Conservation (phyloP, 148 eudicot species). For the Arctostaphylos glauca region DNA sequence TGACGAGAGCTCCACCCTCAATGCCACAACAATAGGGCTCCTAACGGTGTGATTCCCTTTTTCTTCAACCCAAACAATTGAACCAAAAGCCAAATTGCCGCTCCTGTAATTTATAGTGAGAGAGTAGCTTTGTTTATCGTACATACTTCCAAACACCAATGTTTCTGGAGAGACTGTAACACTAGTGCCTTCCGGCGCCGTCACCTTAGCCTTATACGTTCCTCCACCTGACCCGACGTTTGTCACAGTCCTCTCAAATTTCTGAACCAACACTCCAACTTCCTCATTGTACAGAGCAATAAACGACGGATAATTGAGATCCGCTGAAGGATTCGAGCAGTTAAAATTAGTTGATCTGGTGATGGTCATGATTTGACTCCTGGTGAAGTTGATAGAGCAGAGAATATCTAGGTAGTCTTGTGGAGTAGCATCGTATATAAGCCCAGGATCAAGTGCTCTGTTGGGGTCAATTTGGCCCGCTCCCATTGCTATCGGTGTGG, state of each 20-base stretch:
- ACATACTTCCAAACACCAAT: slow-evolving; percentile 17
- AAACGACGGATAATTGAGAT: slow-evolving; percentile 10
- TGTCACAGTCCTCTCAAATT: slow-evolving; percentile 30
- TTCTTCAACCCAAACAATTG: slow-evolving; percentile 28
- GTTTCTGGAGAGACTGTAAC: slow-evolving; percentile 18
- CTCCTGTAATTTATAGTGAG: slow-evolving; percentile 13
- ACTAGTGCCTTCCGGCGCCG: slow-evolving; percentile 12
- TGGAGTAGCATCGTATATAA: slow-evolving; percentile 32
- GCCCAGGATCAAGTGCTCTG: slow-evolving; percentile 38
- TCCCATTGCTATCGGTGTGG: slow-evolving; percentile 33
- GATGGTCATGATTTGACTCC: slow-evolving; percentile 23
- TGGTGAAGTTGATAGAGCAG: slow-evolving; percentile 30
- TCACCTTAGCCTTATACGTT: slow-evolving; percentile 23
- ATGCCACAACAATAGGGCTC: slow-evolving; percentile 25
- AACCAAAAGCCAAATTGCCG: slow-evolving; percentile 7
- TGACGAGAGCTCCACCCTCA: not conserved
- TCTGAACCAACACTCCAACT: not conserved
- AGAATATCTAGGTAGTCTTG: slow-evolving; percentile 34
- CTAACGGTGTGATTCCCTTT: slow-evolving; percentile 22
- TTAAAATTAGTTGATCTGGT: slow-evolving; percentile 24
- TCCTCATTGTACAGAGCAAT: slow-evolving; percentile 15
- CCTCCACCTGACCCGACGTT: slow-evolving; percentile 27
- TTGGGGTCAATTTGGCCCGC: slow-evolving; percentile 35
- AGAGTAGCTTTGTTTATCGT: slow-evolving; percentile 19
- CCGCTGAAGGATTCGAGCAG: slow-evolving; percentile 22